Evolutionary conservation across 768 basidiomycete genomes (phyloP), one percentile per base, ranked within the genome.

Genomic region (Suillus cothurnatus): DNA sequence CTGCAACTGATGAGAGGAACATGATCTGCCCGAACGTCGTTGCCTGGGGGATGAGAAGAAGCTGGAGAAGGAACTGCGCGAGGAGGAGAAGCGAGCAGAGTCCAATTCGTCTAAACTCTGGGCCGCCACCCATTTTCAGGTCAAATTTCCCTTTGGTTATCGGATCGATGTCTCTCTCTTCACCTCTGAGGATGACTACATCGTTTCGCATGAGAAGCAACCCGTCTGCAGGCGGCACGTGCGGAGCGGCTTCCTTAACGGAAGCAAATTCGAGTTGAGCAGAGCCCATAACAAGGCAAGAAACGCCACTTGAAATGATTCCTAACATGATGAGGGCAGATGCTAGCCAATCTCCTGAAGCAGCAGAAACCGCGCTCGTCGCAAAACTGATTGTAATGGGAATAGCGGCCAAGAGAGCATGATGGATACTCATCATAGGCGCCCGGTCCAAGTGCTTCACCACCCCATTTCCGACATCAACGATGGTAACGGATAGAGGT

Each of bases 1-100:
- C 71, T 11, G 65, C 73, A 11, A 79, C 70, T 0, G 78, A 68
- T 1, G 61, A 38, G 39, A 79, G 61, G 63, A 79, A 80, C 74
- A 79, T 65, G 63, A 77, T 66, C 62, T 79, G 78, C 14, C 79
- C 78, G 11, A 79, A 78, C 34, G 78, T 71, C 7, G 63, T 41
- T 21, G 68, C 73, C 56, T 79, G 78, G 2, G 78, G 78, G 17
- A 79, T 77, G 45, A 79, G 71, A 57, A 79, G 69, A 4, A 79
- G 69, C 64, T 80, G 78, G 19, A 71, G 59, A 21, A 79, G 23
- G 67, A 78, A 78, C 26, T 80, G 79, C 36, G 67, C 17, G 31
- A 74, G 69, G 50, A 79, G 76, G 7, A 78, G 71, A 17, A 79
- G 52, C 11, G 79, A 76, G 32, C 69, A 74, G 38, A 68, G 28